Evolutionary conservation across 306 rosid genomes (phyloP).

Genomic region (Sesbania bispinosa): DNA sequence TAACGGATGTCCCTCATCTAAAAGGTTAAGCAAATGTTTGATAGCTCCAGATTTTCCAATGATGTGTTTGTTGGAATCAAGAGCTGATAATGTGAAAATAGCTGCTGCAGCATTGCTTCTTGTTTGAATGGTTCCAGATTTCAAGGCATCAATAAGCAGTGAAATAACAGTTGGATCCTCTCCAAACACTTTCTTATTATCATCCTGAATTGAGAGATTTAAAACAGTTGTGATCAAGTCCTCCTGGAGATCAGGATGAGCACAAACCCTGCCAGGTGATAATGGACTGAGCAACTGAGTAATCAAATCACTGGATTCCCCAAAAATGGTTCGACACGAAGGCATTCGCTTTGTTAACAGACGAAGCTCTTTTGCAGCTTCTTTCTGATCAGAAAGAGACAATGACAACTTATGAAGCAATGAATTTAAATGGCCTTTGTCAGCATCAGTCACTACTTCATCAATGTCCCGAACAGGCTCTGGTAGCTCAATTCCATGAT

Average conservation of each 20-base stretch:
- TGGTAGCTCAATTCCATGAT: conserved; percentile 48
- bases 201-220: conserved; percentile 67
- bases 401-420: conserved; percentile 51
- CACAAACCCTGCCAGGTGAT: conserved; percentile 20
- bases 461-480: conserved; percentile 31
- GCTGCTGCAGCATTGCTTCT: conserved; percentile 87
- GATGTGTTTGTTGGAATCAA: conserved; percentile 50
- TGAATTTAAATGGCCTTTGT: conserved; percentile 32
- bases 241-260: conserved; percentile 67
- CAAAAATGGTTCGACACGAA: conserved; percentile 49
- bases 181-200: conserved; percentile 61
- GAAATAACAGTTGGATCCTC: conserved; percentile 50
- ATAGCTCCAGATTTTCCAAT: conserved; percentile 65
- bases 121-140: conserved; percentile 54
- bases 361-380: conserved; percentile 77
- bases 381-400: conserved; percentile 55
- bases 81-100: conserved; percentile 59
- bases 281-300: conserved; percentile 52
- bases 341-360: conserved; percentile 45
- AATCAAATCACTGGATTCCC: conserved; percentile 39
- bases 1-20: conserved; percentile 56
- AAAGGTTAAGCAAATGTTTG: conserved; percentile 50
- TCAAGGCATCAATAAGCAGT: conserved; percentile 58
- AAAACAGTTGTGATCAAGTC: conserved; percentile 68
- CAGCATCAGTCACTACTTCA: conserved; percentile 35